Evolutionary conservation across 176 grass and related monocot genomes (phyloP).

Genomic region (Areca catechu): DNA sequence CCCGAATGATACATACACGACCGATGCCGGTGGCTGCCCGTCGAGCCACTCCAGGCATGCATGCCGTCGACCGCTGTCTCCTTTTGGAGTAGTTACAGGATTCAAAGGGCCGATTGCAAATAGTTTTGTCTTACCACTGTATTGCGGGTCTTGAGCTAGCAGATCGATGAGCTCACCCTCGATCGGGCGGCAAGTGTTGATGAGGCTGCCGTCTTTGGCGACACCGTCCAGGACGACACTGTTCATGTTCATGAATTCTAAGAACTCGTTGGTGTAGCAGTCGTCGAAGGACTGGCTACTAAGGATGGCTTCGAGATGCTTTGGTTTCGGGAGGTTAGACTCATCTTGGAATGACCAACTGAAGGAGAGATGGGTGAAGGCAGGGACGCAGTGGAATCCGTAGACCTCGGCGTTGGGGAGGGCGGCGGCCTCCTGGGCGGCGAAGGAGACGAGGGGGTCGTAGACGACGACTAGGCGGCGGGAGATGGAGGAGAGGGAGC

Average conservation of each 20-base stretch:
- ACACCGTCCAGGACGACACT: too few relatives aligned
- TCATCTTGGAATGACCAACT: conserved; percentile 8
- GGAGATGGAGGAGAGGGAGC: background rate
- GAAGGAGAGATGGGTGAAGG: background rate
- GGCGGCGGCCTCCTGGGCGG: background rate
- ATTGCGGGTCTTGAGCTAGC: conserved; percentile 4
- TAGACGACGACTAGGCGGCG: conserved; percentile 12
- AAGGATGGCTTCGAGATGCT: too few relatives aligned
- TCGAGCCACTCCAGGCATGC: conserved; percentile 59
- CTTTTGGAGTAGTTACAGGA: conserved; percentile 12
- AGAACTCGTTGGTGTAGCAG: background rate
- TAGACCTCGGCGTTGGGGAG: conserved; percentile 6
- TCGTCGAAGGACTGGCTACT: background rate
- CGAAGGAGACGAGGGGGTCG: background rate
- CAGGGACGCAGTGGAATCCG: background rate
- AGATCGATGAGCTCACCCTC: conserved; percentile 36
- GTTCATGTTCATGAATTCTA: background rate
- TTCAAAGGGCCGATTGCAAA: conserved; percentile 58
- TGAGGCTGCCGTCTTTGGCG: background rate
- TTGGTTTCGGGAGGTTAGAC: background rate
- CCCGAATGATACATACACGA: conserved; percentile 66
- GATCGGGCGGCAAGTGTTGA: conserved; percentile 32
- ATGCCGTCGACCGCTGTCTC: conserved; percentile 2
- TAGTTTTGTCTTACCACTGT: conserved; percentile 25
- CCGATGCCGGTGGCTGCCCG: conserved; percentile 39